Conservation (phyloP, 306 rosid species). For the Acacia melanoxylon region DNA sequence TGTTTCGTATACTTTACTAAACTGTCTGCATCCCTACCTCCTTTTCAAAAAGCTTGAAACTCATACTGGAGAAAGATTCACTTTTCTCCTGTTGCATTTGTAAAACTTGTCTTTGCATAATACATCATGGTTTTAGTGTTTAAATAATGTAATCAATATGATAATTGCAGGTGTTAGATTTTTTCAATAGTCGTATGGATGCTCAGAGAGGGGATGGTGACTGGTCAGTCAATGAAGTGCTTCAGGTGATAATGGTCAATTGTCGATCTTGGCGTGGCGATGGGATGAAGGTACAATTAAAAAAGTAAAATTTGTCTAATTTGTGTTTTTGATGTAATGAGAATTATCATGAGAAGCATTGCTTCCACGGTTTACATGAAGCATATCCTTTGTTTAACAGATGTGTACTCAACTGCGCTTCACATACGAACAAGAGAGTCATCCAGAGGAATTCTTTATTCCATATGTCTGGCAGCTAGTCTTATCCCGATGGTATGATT, state of each 20-base stretch:
- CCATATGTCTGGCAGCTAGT: slow-evolving; percentile 97
- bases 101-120: not conserved
- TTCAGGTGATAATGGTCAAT: slow-evolving; percentile 80
- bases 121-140: slow-evolving; percentile 13
- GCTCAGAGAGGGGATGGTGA: slow-evolving; percentile 79
- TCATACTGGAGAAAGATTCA: slow-evolving; percentile 21
- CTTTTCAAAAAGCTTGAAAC: slow-evolving; percentile 19
- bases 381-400: slow-evolving; percentile 42
- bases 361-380: slow-evolving; percentile 14
- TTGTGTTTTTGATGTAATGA: slow-evolving; percentile 17
- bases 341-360: slow-evolving; percentile 21
- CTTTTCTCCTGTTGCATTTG: slow-evolving; percentile 1
- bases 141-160: slow-evolving; percentile 21
- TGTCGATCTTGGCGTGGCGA: slow-evolving; percentile 99
- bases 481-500: slow-evolving; percentile 78
- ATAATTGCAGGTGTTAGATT: slow-evolving; percentile 80
- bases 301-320: slow-evolving; percentile 2
- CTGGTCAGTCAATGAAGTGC: slow-evolving; percentile 93
- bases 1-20: slow-evolving; percentile 22
- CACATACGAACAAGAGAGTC: slow-evolving; percentile 98
- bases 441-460: slow-evolving; percentile 95
- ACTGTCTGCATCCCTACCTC: not conserved
- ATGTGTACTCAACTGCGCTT: slow-evolving; percentile 97
- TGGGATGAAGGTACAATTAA: slow-evolving; percentile 83
- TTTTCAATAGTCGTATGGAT: slow-evolving; percentile 96